Percentiles rank a stretch among this genome's conserved stretches.
Conservation (phyloP, 2,329 filamentous ascomycete species). For the Blumeria hordei region DNA sequence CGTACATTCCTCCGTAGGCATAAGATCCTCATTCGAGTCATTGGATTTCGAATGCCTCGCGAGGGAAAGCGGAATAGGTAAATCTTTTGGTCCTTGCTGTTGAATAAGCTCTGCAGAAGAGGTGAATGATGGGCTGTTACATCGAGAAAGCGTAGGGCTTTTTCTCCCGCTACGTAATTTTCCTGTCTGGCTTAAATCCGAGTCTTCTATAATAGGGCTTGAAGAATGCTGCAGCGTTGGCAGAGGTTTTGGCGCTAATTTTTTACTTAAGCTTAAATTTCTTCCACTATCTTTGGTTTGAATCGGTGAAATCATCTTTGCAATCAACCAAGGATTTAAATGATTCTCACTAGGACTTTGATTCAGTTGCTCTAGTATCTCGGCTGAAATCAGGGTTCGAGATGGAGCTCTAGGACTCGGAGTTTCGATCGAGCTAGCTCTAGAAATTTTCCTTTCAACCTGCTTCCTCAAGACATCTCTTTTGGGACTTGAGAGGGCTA, state of each 20-base stretch:
- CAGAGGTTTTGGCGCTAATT: background rate
- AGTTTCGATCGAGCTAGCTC: background rate
- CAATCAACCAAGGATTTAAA: constrained; percentile 19
- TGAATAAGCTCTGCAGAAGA: background rate
- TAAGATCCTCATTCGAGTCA: constrained; percentile 3
- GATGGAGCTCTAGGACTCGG: background rate
- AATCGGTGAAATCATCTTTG: constrained; percentile 16
- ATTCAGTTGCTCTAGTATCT: background rate
- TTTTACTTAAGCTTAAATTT: background rate
- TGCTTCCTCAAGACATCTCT: background rate
- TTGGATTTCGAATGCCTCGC: background rate
- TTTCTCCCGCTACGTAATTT: background rate
- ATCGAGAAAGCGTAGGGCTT: background rate
- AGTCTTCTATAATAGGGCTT: constrained; percentile 3
- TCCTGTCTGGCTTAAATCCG: background rate
- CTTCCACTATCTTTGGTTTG: background rate
- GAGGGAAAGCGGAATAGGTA: background rate
- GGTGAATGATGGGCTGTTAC: background rate
- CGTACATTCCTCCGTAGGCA: constrained; percentile 1
- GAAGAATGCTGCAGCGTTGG: constrained; percentile 5
- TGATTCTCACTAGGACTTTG: background rate
- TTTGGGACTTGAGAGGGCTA: background rate
- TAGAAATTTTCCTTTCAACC: background rate
- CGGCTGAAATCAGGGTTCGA: background rate
- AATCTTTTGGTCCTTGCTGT: too few relatives aligned